These are phyloP conservation scores for Ogataea pilisensis DNA, from an alignment of 805 yeast species.

Conservation along the genomic window DNA sequence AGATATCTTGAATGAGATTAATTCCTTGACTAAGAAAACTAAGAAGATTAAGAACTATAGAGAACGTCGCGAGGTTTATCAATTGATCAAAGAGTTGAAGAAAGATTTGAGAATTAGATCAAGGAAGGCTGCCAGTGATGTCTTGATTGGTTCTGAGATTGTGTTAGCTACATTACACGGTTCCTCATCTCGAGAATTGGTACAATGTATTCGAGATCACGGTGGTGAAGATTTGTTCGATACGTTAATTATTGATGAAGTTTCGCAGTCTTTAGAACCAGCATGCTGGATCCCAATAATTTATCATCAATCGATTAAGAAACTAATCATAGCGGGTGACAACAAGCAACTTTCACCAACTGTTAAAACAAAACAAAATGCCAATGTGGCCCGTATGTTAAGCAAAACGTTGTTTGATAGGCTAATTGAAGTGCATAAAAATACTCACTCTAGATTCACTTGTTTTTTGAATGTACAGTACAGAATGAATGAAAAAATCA, in stretches of 20 bases:
- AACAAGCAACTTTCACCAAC: conserved; percentile 92
- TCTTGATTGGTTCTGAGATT: conserved; percentile 59
- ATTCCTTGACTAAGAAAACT: conserved; percentile 40
- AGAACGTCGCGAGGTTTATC: conserved; percentile 65
- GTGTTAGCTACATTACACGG: conserved; percentile 87
- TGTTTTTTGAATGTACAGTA: conserved; percentile 73
- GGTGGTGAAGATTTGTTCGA: conserved; percentile 48
- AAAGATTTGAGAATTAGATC: conserved; percentile 71
- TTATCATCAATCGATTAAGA: conserved; percentile 51
- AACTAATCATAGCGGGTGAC: conserved; percentile 86
- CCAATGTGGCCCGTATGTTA: conserved; percentile 40
- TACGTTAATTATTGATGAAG: conserved; percentile 88
- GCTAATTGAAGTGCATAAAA: conserved; percentile 45
- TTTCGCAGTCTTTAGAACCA: conserved; percentile 89
- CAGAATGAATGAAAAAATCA: conserved; percentile 76
- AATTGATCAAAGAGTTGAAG: conserved; percentile 61
- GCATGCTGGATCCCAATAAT: conserved; percentile 95
- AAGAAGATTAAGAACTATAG: conserved; percentile 51
- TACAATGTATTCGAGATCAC: conserved; percentile 37
- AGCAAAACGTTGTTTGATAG: conserved; percentile 80
- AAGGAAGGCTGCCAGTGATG: conserved; percentile 52
- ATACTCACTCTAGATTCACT: conserved; percentile 39
- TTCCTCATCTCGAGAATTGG: conserved; percentile 67
- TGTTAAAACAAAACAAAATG: conserved; percentile 50
- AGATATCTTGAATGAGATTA: conserved; percentile 72